A percentile compares a stretch with the other conserved stretches of the same genome.
Conservation (phyloP, 73 alveolate species). For the Paramecium sonneborni region DNA sequence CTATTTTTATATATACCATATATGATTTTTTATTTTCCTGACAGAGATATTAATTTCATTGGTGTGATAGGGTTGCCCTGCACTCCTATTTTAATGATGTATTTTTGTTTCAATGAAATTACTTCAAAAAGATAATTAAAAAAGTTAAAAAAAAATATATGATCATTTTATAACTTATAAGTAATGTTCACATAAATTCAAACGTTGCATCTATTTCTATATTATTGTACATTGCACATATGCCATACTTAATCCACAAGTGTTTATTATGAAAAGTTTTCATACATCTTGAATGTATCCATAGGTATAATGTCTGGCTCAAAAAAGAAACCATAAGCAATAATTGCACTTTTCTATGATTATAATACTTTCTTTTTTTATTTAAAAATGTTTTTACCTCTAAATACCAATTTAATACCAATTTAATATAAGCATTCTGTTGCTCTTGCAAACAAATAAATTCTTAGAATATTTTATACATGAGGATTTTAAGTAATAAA, state of each 20-base stretch:
- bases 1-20: not conserved
- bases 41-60: not conserved
- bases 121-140: not conserved
- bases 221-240: constrained; percentile 33
- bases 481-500: not conserved
- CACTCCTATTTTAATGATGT: not conserved
- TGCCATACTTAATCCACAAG: constrained; percentile 22
- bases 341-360: not conserved
- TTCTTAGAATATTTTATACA: constrained; percentile 16
- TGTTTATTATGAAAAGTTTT: constrained; percentile 32
- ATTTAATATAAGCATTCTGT: not conserved
- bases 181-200: not conserved
- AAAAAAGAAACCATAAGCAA: constrained; percentile 1
- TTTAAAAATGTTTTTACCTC: not conserved
- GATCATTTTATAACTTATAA: not conserved
- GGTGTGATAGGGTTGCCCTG: not conserved
- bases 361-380: not conserved
- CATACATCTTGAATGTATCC: constrained; percentile 34
- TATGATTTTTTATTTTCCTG: not conserved
- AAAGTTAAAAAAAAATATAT: not conserved
- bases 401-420: not conserved
- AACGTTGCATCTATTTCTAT: not conserved
- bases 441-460: constrained; percentile 17
- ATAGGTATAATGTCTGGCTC: constrained; percentile 38
- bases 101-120: not conserved